Evolutionary conservation across 2,329 filamentous ascomycete genomes (phyloP).

Genomic region (Ophidiomyces ophidiicola): DNA sequence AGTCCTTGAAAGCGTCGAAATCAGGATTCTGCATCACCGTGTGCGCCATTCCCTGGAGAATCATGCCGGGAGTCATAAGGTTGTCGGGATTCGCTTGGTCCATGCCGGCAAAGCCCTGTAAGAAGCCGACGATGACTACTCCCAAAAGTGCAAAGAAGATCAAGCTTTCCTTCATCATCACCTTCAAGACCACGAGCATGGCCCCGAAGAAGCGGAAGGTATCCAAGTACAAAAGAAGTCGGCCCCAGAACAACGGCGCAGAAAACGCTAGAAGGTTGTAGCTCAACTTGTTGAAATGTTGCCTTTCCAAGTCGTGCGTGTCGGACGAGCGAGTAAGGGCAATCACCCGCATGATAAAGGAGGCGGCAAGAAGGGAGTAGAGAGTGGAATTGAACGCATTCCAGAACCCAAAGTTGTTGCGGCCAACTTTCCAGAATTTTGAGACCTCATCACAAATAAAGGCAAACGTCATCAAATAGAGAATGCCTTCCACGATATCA

Average conservation of each 20-base stretch:
- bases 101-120: conserved; percentile 88
- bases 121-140: conserved; percentile 65
- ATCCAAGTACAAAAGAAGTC: conserved; percentile 83
- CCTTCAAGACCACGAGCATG: conserved; percentile 93
- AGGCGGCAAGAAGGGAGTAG: conserved; percentile 66
- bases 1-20: conserved; percentile 77
- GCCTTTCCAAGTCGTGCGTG: conserved; percentile 39
- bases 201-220: conserved; percentile 91
- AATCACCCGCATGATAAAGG: conserved; percentile 65
- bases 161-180: conserved; percentile 85
- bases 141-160: conserved; percentile 91
- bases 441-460: conserved; percentile 77
- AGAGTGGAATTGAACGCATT: conserved; percentile 83
- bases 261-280: conserved; percentile 92
- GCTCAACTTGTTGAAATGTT: conserved; percentile 61
- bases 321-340: conserved; percentile 55
- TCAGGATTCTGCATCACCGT: conserved; percentile 86
- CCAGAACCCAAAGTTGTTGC: conserved; percentile 90
- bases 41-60: conserved; percentile 56
- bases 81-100: conserved; percentile 66
- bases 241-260: conserved; percentile 94
- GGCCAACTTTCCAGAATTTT: conserved; percentile 90
- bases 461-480: conserved; percentile 84
- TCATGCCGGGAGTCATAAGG: conserved; percentile 31
- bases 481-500: conserved; percentile 66